Base-by-base conservation (phyloP, 495 filamentous ascomycete species). In the Corynascus novoguineensis region DNA sequence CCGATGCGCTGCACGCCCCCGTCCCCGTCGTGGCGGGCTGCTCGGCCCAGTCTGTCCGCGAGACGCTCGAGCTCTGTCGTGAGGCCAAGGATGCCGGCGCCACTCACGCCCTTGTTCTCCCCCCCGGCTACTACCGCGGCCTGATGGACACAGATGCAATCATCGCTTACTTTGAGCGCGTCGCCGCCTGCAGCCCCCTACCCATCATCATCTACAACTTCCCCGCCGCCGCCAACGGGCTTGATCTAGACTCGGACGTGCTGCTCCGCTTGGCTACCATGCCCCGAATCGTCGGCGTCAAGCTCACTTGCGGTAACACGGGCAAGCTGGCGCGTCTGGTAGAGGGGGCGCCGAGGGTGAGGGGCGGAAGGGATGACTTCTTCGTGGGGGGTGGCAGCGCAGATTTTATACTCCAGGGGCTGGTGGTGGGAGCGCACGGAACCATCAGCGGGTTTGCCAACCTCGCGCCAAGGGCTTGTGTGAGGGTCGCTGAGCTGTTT, bases 291-390 rank as follows among this genome's bases (percentile, higher is more conserved):
- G 77, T 87, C 53, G 88, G 89, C 42, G 89, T 88, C 21, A 92
- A 92, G 72, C 88, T 95, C 73, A 92, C 89, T 7, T 92, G 89
- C 61, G 89, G 87, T 21, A 90, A 92, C 71, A 92, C 87, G 5
- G 89, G 89, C 38, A 95, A 92, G 71, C 70, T 95, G 60, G 88
- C 87, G n/a, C 82, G 89, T 48, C 73, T 95, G 51, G 86, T 86
- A 4, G 83, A 84, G 22, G 80, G 78, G 24, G 69, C 68, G 10
- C 67, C 66, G 58, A 71, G 77, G 44, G 57, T 64, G 32, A 76
- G 76, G 11, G 62, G 22, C 2, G 34, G 64, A 0, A n/a, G 38
- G 10, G 71, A 68, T 17, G 79, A 77, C 14, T 92, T 90, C 72
- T 84, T 90, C 65, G 86, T 88, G 1, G 87, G 86, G 49, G 88